Evolutionary conservation across 768 basidiomycete genomes (phyloP), one percentile per base, ranked within the genome.

Genomic region (Cystofilobasidium capitatum): DNA sequence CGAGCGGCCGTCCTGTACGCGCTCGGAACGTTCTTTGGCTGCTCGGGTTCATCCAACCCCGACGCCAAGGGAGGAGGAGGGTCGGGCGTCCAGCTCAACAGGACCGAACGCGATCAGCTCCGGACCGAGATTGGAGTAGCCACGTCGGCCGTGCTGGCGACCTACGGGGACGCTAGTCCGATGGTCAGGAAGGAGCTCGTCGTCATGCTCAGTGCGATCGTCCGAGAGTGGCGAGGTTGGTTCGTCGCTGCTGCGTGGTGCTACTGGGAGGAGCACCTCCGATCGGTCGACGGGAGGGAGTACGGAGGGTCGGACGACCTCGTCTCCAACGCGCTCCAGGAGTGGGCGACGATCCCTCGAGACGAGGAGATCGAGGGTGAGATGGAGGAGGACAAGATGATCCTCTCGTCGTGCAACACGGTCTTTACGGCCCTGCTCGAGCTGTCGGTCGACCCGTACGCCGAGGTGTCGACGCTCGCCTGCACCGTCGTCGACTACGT

Each of bases 231-330:
- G 90, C 81, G 91, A 65, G 96, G 94, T 9, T 89, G 89, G 79
- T 91, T 98, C 72, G 89, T 94, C 58, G 85, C 92, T 44, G 96
- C 94, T 70, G 92, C 94, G 1, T 98, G 94, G 93, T 79, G 91
- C 12, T 93, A 96, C 75, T 89, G 89, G 85, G 92, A 96, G 74
- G 89, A 93, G 75, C 89, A 94, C 51, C 69, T 57, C 36, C 45
- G 68, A 62, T 26, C 26, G 16, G 55, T 26, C 16, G 61, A 61
- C 31, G 60, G 55, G 17, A 61, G 33, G 70, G 72, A 35, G 59
- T 68, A 40, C 72, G 47, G 70, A 70, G 44, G 71, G 69, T 29
- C 64, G 58, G 87, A 89, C n/a, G 88, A 90, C 63, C 74, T 88
- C 64, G 86, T 88, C 20, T 80, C 81, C 22, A 82, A 83, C 67